Conservation (phyloP, 2,329 filamentous ascomycete species). For the Calonectria honghensis region DNA sequence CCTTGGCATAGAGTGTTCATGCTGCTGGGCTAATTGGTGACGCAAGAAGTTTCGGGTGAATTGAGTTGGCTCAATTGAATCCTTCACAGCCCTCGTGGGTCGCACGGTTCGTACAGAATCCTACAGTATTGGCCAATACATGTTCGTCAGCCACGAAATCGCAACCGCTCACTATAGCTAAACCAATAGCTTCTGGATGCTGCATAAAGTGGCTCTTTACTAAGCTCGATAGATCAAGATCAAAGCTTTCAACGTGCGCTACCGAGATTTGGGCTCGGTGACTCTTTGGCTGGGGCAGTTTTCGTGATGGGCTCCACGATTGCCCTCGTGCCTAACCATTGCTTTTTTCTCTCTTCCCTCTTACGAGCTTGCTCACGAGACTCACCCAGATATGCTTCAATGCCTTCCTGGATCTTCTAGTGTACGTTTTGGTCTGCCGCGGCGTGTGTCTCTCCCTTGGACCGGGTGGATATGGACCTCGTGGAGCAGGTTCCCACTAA, state of each 20-base stretch:
- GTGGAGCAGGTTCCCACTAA: conserved; percentile 45
- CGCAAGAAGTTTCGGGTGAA: neutral
- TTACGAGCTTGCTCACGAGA: neutral
- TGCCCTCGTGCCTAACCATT: too few species aligned
- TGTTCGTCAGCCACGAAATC: neutral
- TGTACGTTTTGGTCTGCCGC: conserved; percentile 40
- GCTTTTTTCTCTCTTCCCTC: too few species aligned
- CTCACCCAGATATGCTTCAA: neutral
- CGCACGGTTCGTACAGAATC: neutral
- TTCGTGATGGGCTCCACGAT: neutral
- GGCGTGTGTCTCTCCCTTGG: conserved; percentile 49
- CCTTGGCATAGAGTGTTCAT: neutral
- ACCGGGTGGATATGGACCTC: conserved; percentile 53
- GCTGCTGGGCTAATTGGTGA: neutral
- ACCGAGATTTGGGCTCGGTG: neutral
- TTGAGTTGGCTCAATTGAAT: neutral
- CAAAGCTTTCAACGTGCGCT: neutral
- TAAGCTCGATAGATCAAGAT: conserved; percentile 5
- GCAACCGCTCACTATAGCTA: neutral
- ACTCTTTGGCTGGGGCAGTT: neutral
- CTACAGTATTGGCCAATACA: neutral
- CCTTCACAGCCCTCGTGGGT: neutral
- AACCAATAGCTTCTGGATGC: neutral
- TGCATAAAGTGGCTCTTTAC: neutral
- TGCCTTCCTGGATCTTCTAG: conserved; percentile 35